These are phyloP conservation scores for Hymenoscyphus salicellus DNA, from an alignment of 2,329 filamentous ascomycete genomes.

Conservation along the genomic window DNA sequence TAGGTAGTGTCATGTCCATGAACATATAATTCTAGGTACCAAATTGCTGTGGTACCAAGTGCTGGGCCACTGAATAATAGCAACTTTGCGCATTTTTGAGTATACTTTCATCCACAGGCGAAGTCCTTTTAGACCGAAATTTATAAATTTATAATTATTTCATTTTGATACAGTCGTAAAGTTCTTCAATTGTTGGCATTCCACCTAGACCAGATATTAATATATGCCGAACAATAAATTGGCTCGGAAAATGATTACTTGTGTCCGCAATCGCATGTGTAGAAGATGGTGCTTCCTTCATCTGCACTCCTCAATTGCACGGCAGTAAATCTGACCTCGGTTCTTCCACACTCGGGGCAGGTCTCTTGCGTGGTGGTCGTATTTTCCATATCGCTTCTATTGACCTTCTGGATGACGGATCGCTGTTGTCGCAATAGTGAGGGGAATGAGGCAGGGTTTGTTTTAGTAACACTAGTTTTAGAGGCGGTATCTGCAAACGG, in stretches of 20 bases:
- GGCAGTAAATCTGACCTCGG: slow-evolving; percentile 80
- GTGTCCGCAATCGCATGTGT: slow-evolving; percentile 80
- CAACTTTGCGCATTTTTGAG: slow-evolving; percentile 18
- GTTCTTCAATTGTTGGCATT: slow-evolving; percentile 38
- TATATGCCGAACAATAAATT: neutral
- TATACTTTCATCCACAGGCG: neutral
- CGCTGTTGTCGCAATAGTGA: slow-evolving; percentile 81
- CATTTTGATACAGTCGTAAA: neutral
- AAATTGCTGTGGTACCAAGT: slow-evolving; percentile 29
- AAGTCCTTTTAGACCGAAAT: neutral
- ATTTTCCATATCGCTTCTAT: slow-evolving; percentile 72
- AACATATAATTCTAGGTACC: slow-evolving; percentile 9
- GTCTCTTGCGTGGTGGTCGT: slow-evolving; percentile 65
- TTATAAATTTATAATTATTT: neutral
- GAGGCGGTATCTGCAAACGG: slow-evolving; percentile 59
- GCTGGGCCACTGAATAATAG: slow-evolving; percentile 31
- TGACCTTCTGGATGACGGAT: slow-evolving; percentile 81
- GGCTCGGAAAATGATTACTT: slow-evolving; percentile 55
- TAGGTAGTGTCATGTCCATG: slow-evolving; percentile 16
- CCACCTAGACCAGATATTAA: slow-evolving; percentile 32
- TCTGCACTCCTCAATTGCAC: slow-evolving; percentile 89
- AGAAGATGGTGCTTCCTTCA: slow-evolving; percentile 91
- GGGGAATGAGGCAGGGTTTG: slow-evolving; percentile 88
- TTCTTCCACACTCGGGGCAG: slow-evolving; percentile 77
- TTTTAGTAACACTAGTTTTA: slow-evolving; percentile 74